Evolutionary conservation across 257 asterid species (phyloP).

Genomic region (Ligustrum vulgare): DNA sequence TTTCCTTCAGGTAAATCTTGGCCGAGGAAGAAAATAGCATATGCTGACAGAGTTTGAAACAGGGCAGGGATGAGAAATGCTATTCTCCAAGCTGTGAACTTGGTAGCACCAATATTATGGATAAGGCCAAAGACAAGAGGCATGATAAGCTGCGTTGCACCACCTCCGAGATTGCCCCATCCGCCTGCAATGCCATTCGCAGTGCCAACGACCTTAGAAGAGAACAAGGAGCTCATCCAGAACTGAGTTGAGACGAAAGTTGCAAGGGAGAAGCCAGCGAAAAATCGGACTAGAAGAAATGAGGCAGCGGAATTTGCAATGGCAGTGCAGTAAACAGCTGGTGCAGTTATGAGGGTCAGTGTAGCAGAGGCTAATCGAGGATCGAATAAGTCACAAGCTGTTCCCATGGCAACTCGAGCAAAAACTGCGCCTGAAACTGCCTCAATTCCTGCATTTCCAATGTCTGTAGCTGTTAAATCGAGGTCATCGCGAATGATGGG

Average conservation of each 20-base stretch:
- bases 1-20: slow-evolving; percentile 85
- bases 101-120: slow-evolving; percentile 41
- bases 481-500: slow-evolving; percentile 88
- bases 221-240: slow-evolving; percentile 93
- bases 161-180: slow-evolving; percentile 96
- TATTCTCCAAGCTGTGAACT: slow-evolving; percentile 79
- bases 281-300: slow-evolving; percentile 65
- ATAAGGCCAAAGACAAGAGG: slow-evolving; percentile 58
- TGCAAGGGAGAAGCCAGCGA: slow-evolving; percentile 75
- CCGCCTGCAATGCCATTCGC: slow-evolving; percentile 88
- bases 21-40: slow-evolving; percentile 66
- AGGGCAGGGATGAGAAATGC: slow-evolving; percentile 75
- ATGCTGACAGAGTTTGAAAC: slow-evolving; percentile 66
- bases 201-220: slow-evolving; percentile 59
- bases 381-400: slow-evolving; percentile 77
- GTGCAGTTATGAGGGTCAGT: slow-evolving; percentile 63
- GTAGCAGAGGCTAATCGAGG: slow-evolving; percentile 78
- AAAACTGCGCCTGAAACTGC: slow-evolving; percentile 86
- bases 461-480: slow-evolving; percentile 70
- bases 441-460: slow-evolving; percentile 87
- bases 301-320: slow-evolving; percentile 38
- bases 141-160: slow-evolving; percentile 87
- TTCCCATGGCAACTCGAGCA: slow-evolving; percentile 83
- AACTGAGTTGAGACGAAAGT: slow-evolving; percentile 88
- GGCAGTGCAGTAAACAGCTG: slow-evolving; percentile 66